Base-by-base conservation (phyloP, 495 filamentous ascomycete genomes). In the Baudoinia panamericana region DNA sequence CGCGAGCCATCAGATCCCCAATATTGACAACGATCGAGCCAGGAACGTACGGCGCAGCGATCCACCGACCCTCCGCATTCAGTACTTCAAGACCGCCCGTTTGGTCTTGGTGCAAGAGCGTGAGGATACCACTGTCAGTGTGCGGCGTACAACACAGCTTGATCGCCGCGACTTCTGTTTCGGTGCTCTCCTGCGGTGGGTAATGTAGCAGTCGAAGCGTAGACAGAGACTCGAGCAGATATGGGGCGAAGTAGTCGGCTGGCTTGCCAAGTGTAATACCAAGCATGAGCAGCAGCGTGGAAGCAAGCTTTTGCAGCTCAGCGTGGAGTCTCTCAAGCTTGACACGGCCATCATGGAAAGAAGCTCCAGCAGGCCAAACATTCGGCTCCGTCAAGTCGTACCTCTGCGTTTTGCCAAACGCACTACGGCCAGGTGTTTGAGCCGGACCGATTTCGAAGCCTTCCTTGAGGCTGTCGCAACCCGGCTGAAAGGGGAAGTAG, bases 1-100 rank as follows among this genome's bases (percentile, higher is more conserved):
- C 62, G 31, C 48, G 12, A 9, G 39, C 39, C 39, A 49, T 53
- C 12, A 70, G 52, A 47, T 72, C 66, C 11, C 69, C 68, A 28
- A 72, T 63, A 40, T 70, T 70, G 43, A 70, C 66, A 2, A 70
- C 61, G 15, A 69, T 50, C 1, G 57, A 62, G n/a, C 56, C 58
- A 0, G 58, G 57, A 3, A 68, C 48, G 42, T 67, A 67, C 0
- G 65, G 64, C 3, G 61, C 64, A 0, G 64, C 27, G 7, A 70
- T 54, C 65, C 68, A 70, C 18, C 59, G 51, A 1, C 57, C 61
- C 1, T 53, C 47, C 3, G 60, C 49, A 27, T 64, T 60, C 13
- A 55, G 56, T 13, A 68, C 63, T 48, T 70, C 64, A 5, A 67
- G 49, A 0, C 63, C 64, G 23, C 63, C 64, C 1, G 58, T 43